Conservation (phyloP, 345 rosid species). For the Raphanus sativus region DNA sequence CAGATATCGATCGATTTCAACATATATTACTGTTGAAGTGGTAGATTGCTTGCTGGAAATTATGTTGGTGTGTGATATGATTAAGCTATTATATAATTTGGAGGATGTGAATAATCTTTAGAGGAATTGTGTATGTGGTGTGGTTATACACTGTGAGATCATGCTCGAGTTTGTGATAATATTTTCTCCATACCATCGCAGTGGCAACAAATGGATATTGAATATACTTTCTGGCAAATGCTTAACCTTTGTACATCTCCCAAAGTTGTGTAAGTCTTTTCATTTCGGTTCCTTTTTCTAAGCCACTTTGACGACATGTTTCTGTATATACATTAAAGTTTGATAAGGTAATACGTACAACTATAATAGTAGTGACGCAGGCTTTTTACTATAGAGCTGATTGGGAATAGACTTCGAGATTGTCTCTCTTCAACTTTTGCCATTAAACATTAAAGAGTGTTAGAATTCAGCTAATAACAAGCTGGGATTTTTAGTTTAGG, state of each 20-base stretch:
- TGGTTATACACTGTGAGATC: too few species aligned
- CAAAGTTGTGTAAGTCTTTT: conserved; percentile 82
- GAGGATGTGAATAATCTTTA: neutral
- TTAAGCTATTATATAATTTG: too few species aligned
- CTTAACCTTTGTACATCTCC: conserved; percentile 96
- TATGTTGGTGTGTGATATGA: too few species aligned
- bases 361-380: neutral
- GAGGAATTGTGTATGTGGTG: too few species aligned
- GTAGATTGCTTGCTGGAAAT: too few species aligned
- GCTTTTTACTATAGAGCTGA: conserved; percentile 8
- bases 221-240: conserved; percentile 99
- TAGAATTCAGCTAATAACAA: too few species aligned
- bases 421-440: neutral
- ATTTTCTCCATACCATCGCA: conserved; percentile 40
- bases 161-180: conserved; percentile 9
- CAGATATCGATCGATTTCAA: neutral
- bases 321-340: neutral
- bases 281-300: neutral
- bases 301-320: neutral
- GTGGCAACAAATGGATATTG: conserved; percentile 99
- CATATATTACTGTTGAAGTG: too few species aligned
- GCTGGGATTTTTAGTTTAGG: too few species aligned
- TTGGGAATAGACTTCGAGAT: conserved; percentile 19
- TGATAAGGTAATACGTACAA: neutral
- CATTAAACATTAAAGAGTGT: too few species aligned